Evolutionary conservation across 345 rosid species (phyloP).

Genomic region (Raphanus raphanistrum): DNA sequence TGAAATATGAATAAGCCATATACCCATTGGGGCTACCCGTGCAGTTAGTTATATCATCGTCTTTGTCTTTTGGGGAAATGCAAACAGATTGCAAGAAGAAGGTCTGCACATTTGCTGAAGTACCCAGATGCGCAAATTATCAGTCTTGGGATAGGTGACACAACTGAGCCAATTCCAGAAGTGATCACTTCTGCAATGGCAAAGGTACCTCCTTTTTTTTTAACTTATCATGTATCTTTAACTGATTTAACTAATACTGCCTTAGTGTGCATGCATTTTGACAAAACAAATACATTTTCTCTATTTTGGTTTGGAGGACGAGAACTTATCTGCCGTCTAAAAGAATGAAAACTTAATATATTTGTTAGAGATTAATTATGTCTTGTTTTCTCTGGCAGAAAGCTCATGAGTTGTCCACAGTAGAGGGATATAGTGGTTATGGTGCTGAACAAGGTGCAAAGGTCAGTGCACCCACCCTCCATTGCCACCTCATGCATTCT

Average conservation of each 20-base stretch:
- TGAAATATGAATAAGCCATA: background rate
- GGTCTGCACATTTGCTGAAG: constrained; percentile 75
- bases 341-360: background rate
- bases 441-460: constrained; percentile 98
- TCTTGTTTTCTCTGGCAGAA: constrained; percentile 47
- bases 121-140: constrained; percentile 87
- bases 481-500: background rate
- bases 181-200: constrained; percentile 83
- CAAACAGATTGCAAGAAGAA: constrained; percentile 79
- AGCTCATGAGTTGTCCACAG: constrained; percentile 70
- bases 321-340: background rate
- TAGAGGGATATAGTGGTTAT: constrained; percentile 90
- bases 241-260: background rate
- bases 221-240: background rate
- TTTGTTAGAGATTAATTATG: background rate
- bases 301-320: background rate
- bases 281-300: background rate
- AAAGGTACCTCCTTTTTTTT: constrained; percentile 44
- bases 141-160: constrained; percentile 96
- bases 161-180: constrained; percentile 96
- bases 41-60: background rate
- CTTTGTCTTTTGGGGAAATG: constrained; percentile 5
- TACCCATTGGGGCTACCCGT: background rate
- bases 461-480: constrained; percentile 41
- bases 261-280: background rate